Base-by-base conservation (phyloP, 176 grass and related monocot species). In the Oryza nivara region DNA sequence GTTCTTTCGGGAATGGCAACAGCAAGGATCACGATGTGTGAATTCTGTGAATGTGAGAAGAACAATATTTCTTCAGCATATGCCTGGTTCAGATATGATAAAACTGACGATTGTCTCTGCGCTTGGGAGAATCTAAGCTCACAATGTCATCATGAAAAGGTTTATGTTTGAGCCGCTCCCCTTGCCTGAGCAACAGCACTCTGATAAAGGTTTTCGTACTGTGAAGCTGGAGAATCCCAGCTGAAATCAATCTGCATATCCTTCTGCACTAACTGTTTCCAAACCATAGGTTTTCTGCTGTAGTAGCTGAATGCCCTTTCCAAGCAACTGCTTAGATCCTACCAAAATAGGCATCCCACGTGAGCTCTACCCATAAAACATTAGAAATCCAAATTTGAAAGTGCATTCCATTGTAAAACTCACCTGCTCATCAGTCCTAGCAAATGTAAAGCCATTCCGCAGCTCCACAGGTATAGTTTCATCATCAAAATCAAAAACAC, bases 231-330 rank as follows among this genome's bases (percentile, higher is more conserved):
- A 13, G 68, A 86, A 67, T 83, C 92, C 88, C 88, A 94, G 32
- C 92, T 84, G 79, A 91, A 90, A 83, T 93, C 82, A 34, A 90
- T 83, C 48, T n/a, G 75, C 88, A 93, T 93, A 79, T 68, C 82
- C 63, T 75, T 86, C 74, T 82, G 88, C 16, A 90, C 67, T 70
- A 93, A 76, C 70, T 90, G 78, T 86, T 85, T 78, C 88, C 92
- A 90, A 26, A 65, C 34, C 46, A 83, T 86, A 23, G 78, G 92
- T 45, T 80, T 83, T 88, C 74, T 67, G 51, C 32, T 86, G 85
- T 88, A 86, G 67, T 86, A 88, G 12, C 70, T 80, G 54, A 93
- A 93, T 77, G 92, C 92, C 38, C 92, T 67, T 80, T 88, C 85
- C 82, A 90, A 76, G 52, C 70, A 79, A 86, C 79, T 82, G 44